Base-by-base conservation (phyloP, 2,329 filamentous ascomycete species). In the Ophiocordyceps sinensis region DNA sequence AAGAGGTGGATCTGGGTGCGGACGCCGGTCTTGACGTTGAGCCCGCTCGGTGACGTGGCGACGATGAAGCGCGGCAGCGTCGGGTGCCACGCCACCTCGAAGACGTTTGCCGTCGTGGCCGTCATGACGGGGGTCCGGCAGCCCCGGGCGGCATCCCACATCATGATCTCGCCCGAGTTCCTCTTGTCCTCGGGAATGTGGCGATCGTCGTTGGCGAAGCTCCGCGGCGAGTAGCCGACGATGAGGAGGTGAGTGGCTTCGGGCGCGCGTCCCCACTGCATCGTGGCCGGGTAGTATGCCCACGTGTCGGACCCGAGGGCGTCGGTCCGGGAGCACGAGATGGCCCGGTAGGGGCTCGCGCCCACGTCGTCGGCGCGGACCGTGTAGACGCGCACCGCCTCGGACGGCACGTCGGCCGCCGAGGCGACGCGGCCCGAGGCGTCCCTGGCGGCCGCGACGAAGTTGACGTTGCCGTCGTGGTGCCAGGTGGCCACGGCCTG, bases 31-130 rank as follows among this genome's bases (percentile, higher is more conserved):
- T 71, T 65, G 4, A 64, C 51, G 29, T 64, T 62, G n/a, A 61
- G 54, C 12, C 66, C 66, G 9, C 59, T 62, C 0, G 73, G 71
- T 0, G 75, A 72, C 0, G 74, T 79, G 2, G 75, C 76, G 4
- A 67, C 73, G 5, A 75, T 59, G 47, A 80, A 80, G 19, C 63
- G 61, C 3, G 62, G 57, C 37, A 70, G 60, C 0, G 52, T 63
- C 0, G 77, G 76, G 49, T 81, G 77, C 77, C 77, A 81, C 0
- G 67, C 60, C 2, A 79, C 71, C 49, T 81, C 77, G 36, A 81
- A 81, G 2, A 79, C 73, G 43, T 81, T 80, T 37, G 74, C 67
- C 1, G 66, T 68, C 1, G 67, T 68, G 2, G 66, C 69, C 3
- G 70, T 68, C 17, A 64, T 57, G 4, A 80, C 63, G 5, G 60